phyloP scores from a whole-genome alignment of 202 grass and related monocot species.

The Carex sylvatica region DNA sequence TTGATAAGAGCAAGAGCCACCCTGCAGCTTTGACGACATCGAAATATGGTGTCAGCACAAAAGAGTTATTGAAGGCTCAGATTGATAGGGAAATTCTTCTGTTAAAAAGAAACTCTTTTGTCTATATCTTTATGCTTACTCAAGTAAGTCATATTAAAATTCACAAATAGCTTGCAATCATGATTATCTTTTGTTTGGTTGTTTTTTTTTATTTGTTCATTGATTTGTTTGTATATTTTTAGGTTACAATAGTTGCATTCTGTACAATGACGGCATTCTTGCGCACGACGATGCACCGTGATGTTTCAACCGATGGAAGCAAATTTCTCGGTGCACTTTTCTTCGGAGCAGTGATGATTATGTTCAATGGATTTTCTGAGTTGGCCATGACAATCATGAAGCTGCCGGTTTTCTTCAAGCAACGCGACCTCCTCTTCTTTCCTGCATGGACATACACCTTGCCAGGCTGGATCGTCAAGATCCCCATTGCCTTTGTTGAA shows the following conservation, averaged over 20 bases:
- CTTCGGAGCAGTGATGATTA: conserved; percentile 3
- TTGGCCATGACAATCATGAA: conserved; percentile 32
- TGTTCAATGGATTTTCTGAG: conserved; percentile 37
- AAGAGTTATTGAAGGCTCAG: conserved; percentile 38
- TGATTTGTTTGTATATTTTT: not conserved
- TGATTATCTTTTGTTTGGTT: not conserved
- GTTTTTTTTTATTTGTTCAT: not conserved
- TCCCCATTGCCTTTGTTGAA: conserved; percentile 16
- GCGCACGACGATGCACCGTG: conserved; percentile 4
- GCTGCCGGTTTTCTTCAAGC: conserved; percentile 38
- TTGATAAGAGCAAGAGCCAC: conserved; percentile 37
- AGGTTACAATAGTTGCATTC: conserved; percentile 37
- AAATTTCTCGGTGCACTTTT: conserved; percentile 22
- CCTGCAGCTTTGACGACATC: conserved; percentile 36
- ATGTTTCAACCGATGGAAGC: not conserved
- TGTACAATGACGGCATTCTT: conserved; percentile 51
- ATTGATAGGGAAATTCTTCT: conserved; percentile 45
- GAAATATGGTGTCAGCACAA: conserved; percentile 36
- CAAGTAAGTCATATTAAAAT: conserved; percentile 19
- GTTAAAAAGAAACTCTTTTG: conserved; percentile 50
- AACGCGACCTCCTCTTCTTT: conserved; percentile 34
- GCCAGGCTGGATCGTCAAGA: conserved; percentile 26
- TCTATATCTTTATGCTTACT: conserved; percentile 36
- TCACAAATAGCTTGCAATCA: not conserved
- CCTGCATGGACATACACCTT: conserved; percentile 34